Percentiles rank a stretch among this genome's conserved stretches.
Evolutionary conservation across 768 basidiomycete species (phyloP).

Genomic region (Tubosaeta brunneosetosa): DNA sequence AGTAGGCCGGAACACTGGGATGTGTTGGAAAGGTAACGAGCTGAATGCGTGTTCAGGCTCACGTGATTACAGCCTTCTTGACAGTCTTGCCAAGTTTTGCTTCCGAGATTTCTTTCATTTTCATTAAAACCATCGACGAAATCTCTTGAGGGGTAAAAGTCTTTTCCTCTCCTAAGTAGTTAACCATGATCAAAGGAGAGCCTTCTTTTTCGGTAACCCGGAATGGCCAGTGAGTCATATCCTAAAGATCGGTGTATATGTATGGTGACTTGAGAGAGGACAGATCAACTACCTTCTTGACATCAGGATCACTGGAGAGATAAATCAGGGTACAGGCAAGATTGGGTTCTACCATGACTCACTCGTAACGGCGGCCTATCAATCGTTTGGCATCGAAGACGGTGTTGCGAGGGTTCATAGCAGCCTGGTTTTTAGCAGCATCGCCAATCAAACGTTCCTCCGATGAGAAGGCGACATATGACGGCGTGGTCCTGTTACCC

Average conservation of each 20-base stretch:
- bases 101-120: slow-evolving; percentile 99
- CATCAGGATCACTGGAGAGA: slow-evolving; percentile 75
- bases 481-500: slow-evolving; percentile 98
- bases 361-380: slow-evolving; percentile 97
- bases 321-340: not conserved
- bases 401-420: slow-evolving; percentile 99
- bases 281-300: slow-evolving; percentile 60
- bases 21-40: slow-evolving; percentile 1
- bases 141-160: slow-evolving; percentile 98
- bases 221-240: slow-evolving; percentile 97
- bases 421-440: slow-evolving; percentile 97
- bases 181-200: slow-evolving; percentile 93
- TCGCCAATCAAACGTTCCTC: slow-evolving; percentile 98
- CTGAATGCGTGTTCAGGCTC: slow-evolving; percentile 32
- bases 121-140: slow-evolving; percentile 98
- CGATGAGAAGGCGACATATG: slow-evolving; percentile 96
- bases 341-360: slow-evolving; percentile 25
- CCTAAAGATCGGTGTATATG: slow-evolving; percentile 42
- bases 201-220: slow-evolving; percentile 95
- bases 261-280: not conserved
- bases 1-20: slow-evolving; percentile 90
- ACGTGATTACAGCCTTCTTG: slow-evolving; percentile 99
- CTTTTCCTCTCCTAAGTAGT: slow-evolving; percentile 93
- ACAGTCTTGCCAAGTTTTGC: slow-evolving; percentile 98
- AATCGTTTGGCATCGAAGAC: slow-evolving; percentile 99